phyloP scores from a whole-genome alignment of 2,329 filamentous ascomycete species.

The Colletotrichum siamense region DNA sequence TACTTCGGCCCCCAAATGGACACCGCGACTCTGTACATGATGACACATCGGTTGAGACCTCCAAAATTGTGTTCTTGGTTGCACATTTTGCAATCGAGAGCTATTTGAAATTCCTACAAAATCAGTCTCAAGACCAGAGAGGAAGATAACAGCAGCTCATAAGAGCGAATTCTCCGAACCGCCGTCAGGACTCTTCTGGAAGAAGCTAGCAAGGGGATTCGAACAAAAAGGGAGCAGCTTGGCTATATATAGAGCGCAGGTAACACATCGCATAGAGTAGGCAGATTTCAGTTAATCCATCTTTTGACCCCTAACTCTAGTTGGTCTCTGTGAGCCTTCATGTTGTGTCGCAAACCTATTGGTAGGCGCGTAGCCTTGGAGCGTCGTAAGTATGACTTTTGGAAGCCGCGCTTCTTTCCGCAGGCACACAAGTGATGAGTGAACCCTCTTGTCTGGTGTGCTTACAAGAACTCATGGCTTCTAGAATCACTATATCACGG shows the following conservation, averaged over 20 bases:
- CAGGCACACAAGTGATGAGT: neutral
- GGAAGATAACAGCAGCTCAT: neutral
- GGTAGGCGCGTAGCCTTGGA: neutral
- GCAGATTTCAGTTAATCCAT: too few relatives aligned
- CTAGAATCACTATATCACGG: neutral
- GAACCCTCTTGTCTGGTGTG: neutral
- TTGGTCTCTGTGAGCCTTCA: too few relatives aligned
- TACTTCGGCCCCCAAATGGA: neutral
- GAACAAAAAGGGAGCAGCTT: too few relatives aligned
- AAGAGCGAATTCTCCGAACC: neutral
- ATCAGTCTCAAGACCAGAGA: too few relatives aligned
- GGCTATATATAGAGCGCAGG: too few relatives aligned
- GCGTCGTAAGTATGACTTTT: neutral
- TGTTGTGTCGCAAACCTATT: too few relatives aligned
- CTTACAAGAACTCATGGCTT: neutral
- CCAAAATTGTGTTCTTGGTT: neutral
- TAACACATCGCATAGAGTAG: too few relatives aligned
- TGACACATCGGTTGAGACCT: neutral
- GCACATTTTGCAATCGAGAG: neutral
- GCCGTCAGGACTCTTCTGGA: neutral
- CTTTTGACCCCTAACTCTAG: too few relatives aligned
- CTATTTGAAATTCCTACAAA: neutral
- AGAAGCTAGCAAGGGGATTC: too few relatives aligned
- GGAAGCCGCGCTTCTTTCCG: neutral
- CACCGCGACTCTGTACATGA: neutral